Evolutionary conservation across 164 flowering plant genomes (phyloP).

Genomic region (Brasenia schreberi): DNA sequence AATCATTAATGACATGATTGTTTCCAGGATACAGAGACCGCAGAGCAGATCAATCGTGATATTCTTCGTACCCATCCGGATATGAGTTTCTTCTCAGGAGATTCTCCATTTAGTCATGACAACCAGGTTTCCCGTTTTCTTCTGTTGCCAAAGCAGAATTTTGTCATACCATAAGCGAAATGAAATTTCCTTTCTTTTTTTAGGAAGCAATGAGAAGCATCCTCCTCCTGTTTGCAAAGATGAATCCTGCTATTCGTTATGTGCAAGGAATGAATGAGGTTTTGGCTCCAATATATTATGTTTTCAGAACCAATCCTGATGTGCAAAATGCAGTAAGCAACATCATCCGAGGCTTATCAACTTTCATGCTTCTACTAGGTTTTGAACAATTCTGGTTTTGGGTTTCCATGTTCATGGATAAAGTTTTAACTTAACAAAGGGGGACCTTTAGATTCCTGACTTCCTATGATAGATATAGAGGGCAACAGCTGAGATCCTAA

Average conservation of each 20-base stretch:
- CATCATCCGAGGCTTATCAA: neutral
- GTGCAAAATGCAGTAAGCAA: constrained; percentile 45
- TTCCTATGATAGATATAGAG: too few species aligned
- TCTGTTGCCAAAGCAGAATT: neutral
- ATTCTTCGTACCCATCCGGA: constrained; percentile 11
- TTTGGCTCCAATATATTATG: constrained; percentile 51
- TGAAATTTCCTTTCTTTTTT: neutral
- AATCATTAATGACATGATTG: neutral
- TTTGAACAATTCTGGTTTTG: too few species aligned
- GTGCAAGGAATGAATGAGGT: constrained; percentile 89
- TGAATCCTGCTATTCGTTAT: constrained; percentile 57
- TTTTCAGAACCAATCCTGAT: constrained; percentile 41
- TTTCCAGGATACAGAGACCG: constrained; percentile 8
- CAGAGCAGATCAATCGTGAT: constrained; percentile 10
- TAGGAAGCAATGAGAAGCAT: constrained; percentile 67
- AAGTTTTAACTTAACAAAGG: neutral
- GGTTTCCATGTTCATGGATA: too few species aligned
- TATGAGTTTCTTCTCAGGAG: constrained; percentile 7
- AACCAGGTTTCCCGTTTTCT: neutral
- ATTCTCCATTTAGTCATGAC: constrained; percentile 3
- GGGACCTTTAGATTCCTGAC: too few species aligned
- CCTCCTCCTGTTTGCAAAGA: constrained; percentile 64
- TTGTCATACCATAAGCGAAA: neutral
- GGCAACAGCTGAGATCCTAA: too few species aligned
- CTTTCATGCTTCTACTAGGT: too few species aligned